These are phyloP conservation scores for Leonotis leonurus DNA, from an alignment of 257 asterid species.

Conservation along the genomic window DNA sequence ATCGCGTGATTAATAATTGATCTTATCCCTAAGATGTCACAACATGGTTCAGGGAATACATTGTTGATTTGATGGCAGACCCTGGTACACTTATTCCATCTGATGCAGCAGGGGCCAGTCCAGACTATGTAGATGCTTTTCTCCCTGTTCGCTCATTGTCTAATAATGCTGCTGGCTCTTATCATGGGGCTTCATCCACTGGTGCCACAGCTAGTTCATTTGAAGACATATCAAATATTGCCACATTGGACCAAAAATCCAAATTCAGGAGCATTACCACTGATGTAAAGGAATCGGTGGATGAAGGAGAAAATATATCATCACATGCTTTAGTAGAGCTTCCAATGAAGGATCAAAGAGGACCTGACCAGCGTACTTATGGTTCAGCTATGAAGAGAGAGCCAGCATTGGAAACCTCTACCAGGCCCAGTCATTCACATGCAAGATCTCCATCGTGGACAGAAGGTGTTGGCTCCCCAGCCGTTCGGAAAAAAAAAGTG, in stretches of 20 bases:
- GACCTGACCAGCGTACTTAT: constrained; percentile 17
- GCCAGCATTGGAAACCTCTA: constrained; percentile 29
- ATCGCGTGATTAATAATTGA: neutral
- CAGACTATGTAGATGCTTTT: constrained; percentile 30
- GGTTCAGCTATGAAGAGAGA: constrained; percentile 34
- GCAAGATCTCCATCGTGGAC: constrained; percentile 99
- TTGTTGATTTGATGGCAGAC: constrained; percentile 94
- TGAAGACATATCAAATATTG: constrained; percentile 28
- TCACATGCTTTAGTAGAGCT: constrained; percentile 24
- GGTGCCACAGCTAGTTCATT: constrained; percentile 29
- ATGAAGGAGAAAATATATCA: constrained; percentile 17
- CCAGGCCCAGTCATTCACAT: constrained; percentile 54
- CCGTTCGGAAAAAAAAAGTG: constrained; percentile 72
- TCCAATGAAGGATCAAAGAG: constrained; percentile 25
- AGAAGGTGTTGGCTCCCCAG: constrained; percentile 93
- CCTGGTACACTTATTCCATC: constrained; percentile 98
- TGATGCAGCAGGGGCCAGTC: constrained; percentile 53
- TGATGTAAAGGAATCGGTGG: constrained; percentile 23
- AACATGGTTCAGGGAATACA: constrained; percentile 71
- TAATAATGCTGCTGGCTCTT: constrained; percentile 26
- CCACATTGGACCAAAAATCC: constrained; percentile 25
- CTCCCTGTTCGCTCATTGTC: constrained; percentile 21
- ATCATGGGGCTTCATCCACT: constrained; percentile 39
- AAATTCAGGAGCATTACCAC: constrained; percentile 24
- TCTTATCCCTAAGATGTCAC: constrained; percentile 10